phyloP scores from a whole-genome alignment of 768 basidiomycete species.

The Mycena filopes region DNA sequence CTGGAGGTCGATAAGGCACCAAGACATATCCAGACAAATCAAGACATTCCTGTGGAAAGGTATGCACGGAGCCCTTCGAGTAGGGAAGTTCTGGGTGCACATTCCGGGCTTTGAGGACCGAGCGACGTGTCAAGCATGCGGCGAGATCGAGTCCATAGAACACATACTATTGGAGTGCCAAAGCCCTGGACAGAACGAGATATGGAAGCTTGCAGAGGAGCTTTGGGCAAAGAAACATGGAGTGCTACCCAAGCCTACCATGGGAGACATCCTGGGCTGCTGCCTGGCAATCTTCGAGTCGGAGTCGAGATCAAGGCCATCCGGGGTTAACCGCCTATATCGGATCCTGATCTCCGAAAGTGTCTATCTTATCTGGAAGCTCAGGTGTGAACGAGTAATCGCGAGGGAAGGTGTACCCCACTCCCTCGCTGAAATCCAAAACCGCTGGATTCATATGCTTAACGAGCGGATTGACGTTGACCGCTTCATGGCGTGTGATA shows the following conservation, averaged over 20 bases:
- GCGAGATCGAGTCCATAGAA: conserved; percentile 13
- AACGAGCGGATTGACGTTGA: conserved; percentile 15
- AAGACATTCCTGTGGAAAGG: conserved; percentile 22
- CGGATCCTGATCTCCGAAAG: conserved; percentile 33
- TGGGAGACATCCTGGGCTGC: conserved; percentile 25
- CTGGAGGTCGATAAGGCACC: conserved; percentile 4
- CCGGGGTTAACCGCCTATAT: conserved; percentile 5
- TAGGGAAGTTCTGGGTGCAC: conserved; percentile 26
- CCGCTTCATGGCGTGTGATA: background rate
- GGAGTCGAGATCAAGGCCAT: background rate
- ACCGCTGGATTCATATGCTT: conserved; percentile 10
- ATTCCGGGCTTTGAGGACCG: conserved; percentile 22
- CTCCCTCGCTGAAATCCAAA: conserved; percentile 11
- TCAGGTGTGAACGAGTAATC: conserved; percentile 32
- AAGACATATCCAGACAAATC: background rate
- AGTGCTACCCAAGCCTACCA: background rate
- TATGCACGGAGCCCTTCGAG: conserved; percentile 11
- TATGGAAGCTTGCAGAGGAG: conserved; percentile 23
- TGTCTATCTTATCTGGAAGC: conserved; percentile 29
- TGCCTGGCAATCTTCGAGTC: background rate
- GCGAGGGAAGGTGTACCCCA: background rate
- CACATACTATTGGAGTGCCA: conserved; percentile 28
- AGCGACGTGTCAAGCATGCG: conserved; percentile 19
- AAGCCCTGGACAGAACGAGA: background rate
- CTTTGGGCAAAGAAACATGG: conserved; percentile 17